phyloP scores from a whole-genome alignment of 208 protist genomes.

The Acanthamoeba royreba region DNA sequence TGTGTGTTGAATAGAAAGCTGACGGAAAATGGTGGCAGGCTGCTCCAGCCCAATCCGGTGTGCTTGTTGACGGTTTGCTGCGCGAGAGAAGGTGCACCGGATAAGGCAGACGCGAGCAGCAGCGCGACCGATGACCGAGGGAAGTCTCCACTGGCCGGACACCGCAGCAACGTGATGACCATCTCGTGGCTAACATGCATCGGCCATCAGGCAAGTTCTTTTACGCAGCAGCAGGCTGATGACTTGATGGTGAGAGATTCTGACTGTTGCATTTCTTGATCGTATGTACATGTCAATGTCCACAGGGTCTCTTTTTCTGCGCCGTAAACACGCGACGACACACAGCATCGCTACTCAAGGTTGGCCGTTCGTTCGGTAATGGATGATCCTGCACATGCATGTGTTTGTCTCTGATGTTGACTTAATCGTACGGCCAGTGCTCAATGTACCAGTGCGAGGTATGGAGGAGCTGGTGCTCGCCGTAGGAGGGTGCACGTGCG shows the following conservation, averaged over 20 bases:
- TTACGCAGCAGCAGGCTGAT: neutral
- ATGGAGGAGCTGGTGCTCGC: conserved; percentile 40
- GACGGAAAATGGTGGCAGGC: too few species aligned
- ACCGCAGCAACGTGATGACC: conserved; percentile 26
- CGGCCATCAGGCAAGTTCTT: conserved; percentile 35
- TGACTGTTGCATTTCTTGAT: too few species aligned
- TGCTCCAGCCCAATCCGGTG: conserved; percentile 41
- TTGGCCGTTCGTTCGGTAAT: neutral
- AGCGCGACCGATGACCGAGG: neutral
- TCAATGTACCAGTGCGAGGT: conserved; percentile 23
- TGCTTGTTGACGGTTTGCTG: neutral
- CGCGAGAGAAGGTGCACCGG: neutral
- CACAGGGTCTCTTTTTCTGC: conserved; percentile 30
- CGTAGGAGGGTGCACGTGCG: conserved; percentile 29
- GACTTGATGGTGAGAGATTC: neutral
- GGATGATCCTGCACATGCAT: neutral
- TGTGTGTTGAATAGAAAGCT: too few species aligned
- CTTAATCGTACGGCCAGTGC: neutral
- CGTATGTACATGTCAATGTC: too few species aligned
- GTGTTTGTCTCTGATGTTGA: too few species aligned
- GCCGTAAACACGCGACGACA: neutral
- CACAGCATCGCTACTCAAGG: neutral
- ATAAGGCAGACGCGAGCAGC: neutral
- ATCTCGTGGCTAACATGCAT: conserved; percentile 54
- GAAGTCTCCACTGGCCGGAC: neutral